Evolutionary conservation across 2,329 filamentous ascomycete species (phyloP), one percentile per base, ranked within the genome.

Genomic region (Sporothrix dimorphospora): DNA sequence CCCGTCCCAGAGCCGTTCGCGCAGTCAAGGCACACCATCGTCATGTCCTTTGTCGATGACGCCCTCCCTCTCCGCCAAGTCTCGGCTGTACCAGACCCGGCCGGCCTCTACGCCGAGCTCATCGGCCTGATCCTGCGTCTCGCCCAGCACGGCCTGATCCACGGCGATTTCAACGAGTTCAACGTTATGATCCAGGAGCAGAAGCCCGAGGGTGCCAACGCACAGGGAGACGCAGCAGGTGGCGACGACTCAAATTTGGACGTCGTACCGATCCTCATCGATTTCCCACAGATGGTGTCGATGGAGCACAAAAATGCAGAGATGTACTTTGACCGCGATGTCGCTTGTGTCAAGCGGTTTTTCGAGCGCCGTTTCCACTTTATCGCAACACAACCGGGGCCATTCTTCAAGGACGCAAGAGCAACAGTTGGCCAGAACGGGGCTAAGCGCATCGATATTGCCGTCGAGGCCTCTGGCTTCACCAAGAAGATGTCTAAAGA

Each of bases 131-230:
- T 99, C 71, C 84, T 99, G 57, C 88, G 90, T 38, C 86, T 99
- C 53, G 95, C 96, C 6, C 89, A 89, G 74, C 90, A 94, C 76
- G 96, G 96, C 7, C 84, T 99, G 65, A 99, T 99, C 74, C 96
- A 99, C 79, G 96, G 96, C 74, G 96, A 99, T 80, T 99, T 97
- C 84, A 99, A 99, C 84, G 97, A 99, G 81, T 99, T 99, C 86
- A 99, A 99, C 81, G 95, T 99, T 75, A 85, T 99, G 45, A 90
- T 99, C 80, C 94, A 96, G 79, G 95, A 98, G 80, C 89, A 86
- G 71, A 84, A 79, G 70, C 76, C 77, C 24, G 75, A 95, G 79
- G 88, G 85, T 69, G 83, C 79, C 71, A 77, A 78, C 27, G 59
- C 76, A 72, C 1, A 74, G 55, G 76, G 75, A 7, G 77, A 24